phyloP scores from a whole-genome alignment of 495 filamentous ascomycete genomes.

The Penicillium maclennaniae region DNA sequence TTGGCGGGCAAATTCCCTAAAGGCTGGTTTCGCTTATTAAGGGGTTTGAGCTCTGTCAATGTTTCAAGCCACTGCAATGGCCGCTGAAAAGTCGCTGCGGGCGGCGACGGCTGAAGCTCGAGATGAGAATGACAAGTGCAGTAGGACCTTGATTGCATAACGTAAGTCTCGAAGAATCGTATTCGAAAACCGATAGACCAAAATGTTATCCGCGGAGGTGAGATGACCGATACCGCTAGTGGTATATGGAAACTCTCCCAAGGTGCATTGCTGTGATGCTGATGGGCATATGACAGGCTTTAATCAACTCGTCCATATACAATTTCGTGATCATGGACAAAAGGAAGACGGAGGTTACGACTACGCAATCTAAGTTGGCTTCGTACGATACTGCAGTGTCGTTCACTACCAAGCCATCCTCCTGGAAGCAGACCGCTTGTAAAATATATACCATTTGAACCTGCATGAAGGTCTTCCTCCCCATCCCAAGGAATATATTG shows the following conservation, averaged over 20 bases:
- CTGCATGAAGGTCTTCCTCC: slow-evolving; percentile 74
- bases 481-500: slow-evolving; percentile 72
- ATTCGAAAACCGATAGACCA: not conserved
- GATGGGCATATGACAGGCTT: slow-evolving; percentile 11
- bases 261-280: not conserved
- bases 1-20: not conserved
- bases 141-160: slow-evolving; percentile 33
- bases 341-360: slow-evolving; percentile 57
- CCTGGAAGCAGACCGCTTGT: slow-evolving; percentile 65
- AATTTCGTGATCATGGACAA: slow-evolving; percentile 27
- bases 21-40: not conserved
- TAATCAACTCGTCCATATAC: slow-evolving; percentile 17
- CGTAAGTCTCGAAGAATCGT: slow-evolving; percentile 13
- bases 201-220: slow-evolving; percentile 16
- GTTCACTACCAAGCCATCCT: slow-evolving; percentile 59
- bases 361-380: slow-evolving; percentile 62
- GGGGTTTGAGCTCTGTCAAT: not conserved
- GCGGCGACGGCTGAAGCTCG: slow-evolving; percentile 10
- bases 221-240: slow-evolving; percentile 62
- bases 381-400: slow-evolving; percentile 60
- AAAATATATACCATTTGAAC: slow-evolving; percentile 68
- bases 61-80: slow-evolving; percentile 1
- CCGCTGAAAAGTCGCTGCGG: slow-evolving; percentile 8
- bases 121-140: slow-evolving; percentile 19
- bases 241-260: slow-evolving; percentile 35